A percentile compares a stretch with the other conserved stretches of the same genome.
Evolutionary conservation across 305 asterid species (phyloP).

Genomic region (Solanum aculeatissimum): DNA sequence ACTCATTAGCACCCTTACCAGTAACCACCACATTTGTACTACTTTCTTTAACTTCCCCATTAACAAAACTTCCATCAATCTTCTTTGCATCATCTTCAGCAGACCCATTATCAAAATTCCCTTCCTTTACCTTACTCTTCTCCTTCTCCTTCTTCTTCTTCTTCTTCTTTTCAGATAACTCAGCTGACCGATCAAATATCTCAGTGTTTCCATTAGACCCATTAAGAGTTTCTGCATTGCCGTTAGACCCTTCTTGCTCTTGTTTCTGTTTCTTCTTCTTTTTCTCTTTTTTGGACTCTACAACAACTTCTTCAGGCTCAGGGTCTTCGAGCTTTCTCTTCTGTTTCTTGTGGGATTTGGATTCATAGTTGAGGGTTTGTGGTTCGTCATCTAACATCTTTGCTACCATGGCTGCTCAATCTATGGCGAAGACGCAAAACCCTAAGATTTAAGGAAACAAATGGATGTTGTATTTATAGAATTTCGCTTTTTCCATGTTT

Average conservation of each 20-base stretch:
- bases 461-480: background rate
- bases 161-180: background rate
- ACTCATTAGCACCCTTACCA: slow-evolving; percentile 56
- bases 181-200: background rate
- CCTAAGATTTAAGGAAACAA: slow-evolving; percentile 17
- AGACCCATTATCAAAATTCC: background rate
- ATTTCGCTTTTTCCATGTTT: background rate
- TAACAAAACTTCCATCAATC: background rate
- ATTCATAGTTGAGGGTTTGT: slow-evolving; percentile 5
- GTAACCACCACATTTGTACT: slow-evolving; percentile 51
- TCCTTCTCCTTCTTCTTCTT: slow-evolving; percentile 2
- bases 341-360: slow-evolving; percentile 39
- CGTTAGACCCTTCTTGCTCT: background rate
- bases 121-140: slow-evolving; percentile 1
- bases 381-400: slow-evolving; percentile 9
- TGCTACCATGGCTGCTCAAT: slow-evolving; percentile 21
- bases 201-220: background rate
- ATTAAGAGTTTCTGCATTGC: slow-evolving; percentile 4
- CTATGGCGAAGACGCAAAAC: slow-evolving; percentile 8
- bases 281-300: slow-evolving; percentile 24
- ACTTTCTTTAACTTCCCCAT: slow-evolving; percentile 31
- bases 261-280: slow-evolving; percentile 16
- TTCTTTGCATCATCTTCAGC: background rate
- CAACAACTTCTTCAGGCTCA: slow-evolving; percentile 1
- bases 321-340: slow-evolving; percentile 47